Percentiles rank a stretch among this genome's conserved stretches.
These are phyloP conservation scores for Globisporangium sylvaticum DNA, from an alignment of 352 stramenopile genomes.

Conservation along the genomic window DNA sequence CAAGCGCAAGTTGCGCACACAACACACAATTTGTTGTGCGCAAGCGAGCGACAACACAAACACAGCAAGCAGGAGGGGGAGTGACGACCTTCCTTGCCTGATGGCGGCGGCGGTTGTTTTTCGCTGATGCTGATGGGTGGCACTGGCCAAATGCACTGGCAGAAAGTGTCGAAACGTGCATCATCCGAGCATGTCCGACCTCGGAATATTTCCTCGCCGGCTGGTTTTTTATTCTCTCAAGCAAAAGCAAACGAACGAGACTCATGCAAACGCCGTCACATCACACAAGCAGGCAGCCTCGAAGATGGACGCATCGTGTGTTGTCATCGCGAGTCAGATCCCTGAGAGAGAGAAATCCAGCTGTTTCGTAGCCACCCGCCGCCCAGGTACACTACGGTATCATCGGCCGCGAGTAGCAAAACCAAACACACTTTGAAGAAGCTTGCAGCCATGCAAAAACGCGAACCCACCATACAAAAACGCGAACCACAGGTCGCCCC, in stretches of 20 bases:
- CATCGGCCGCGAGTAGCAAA: not conserved
- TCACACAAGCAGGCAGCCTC: not conserved
- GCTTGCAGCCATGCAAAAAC: not conserved
- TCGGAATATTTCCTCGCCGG: not conserved
- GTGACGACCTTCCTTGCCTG: not conserved
- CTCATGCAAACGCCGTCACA: not conserved
- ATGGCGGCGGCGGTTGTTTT: not conserved
- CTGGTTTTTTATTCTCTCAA: not conserved
- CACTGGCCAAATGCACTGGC: not conserved
- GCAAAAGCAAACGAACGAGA: not conserved
- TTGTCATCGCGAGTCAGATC: constrained; percentile 1
- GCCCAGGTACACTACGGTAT: too few species aligned
- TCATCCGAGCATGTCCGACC: not conserved
- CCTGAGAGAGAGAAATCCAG: not conserved
- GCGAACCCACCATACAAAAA: too few species aligned
- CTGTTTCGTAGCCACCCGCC: not conserved
- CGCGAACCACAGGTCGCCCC: not conserved
- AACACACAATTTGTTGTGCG: constrained; percentile 1
- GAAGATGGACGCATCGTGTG: not conserved
- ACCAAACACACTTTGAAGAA: not conserved
- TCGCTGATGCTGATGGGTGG: constrained; percentile 1
- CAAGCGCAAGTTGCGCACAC: not conserved
- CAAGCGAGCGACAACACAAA: not conserved
- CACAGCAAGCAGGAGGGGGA: not conserved
- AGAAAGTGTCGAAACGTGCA: not conserved